Percentiles rank a stretch among this genome's conserved stretches.
Conservation (phyloP, 2,329 filamentous ascomycete genomes). For the Fusarium robinianum region DNA sequence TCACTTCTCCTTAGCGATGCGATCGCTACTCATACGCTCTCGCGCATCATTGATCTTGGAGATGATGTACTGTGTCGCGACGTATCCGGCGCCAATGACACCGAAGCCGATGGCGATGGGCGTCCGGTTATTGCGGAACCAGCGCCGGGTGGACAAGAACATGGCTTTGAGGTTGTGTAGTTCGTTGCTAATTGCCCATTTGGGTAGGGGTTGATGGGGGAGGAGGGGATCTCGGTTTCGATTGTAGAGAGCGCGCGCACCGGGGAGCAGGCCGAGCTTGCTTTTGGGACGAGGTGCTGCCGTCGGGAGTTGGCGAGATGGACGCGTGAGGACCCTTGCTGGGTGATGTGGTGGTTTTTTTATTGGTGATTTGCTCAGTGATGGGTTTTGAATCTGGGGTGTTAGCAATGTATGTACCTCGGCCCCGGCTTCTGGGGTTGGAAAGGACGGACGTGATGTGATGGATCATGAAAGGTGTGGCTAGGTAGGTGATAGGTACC, state of each 20-base stretch:
- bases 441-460: too few species aligned
- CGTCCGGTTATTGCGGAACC: constrained; percentile 90
- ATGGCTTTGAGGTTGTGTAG: constrained; percentile 45
- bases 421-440: constrained; percentile 7
- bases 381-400: neutral
- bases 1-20: constrained; percentile 96
- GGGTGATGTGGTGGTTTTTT: constrained; percentile 1
- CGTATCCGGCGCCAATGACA: constrained; percentile 85
- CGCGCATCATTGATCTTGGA: constrained; percentile 90
- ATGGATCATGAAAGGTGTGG: constrained; percentile 6
- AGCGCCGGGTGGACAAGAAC: constrained; percentile 78
- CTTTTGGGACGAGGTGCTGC: too few species aligned
- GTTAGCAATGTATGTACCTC: constrained; percentile 14
- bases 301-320: too few species aligned
- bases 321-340: too few species aligned
- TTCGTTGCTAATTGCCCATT: constrained; percentile 23
- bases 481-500: constrained; percentile 4
- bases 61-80: constrained; percentile 90
- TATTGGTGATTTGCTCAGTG: neutral
- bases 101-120: constrained; percentile 87
- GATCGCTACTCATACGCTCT: constrained; percentile 94
- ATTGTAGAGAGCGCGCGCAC: too few species aligned
- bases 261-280: too few species aligned
- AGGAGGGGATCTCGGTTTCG: too few species aligned
- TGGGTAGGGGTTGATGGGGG: constrained; percentile 7